Evolutionary conservation across 345 rosid species (phyloP).

Genomic region (Ceriops decandra): DNA sequence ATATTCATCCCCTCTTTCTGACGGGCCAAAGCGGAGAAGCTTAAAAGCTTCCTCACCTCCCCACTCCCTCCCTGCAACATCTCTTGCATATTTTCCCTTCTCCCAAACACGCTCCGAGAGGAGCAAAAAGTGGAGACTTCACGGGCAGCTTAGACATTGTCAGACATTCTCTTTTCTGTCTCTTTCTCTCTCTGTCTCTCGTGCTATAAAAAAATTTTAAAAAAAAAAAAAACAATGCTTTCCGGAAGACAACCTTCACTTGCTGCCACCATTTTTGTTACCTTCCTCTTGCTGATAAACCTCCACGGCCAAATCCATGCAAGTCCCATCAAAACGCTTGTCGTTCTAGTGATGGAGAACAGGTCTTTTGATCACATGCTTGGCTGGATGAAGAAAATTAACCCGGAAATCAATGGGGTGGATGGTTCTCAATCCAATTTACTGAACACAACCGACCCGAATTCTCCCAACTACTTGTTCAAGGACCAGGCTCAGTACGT

Average conservation of each 20-base stretch:
- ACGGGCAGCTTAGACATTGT: conserved; percentile 8
- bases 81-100: background rate
- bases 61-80: no score
- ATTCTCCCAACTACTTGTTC: conserved; percentile 40
- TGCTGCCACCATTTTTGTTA: background rate
- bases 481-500: conserved; percentile 57
- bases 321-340: conserved; percentile 61
- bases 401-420: conserved; percentile 81
- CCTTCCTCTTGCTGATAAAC: conserved; percentile 12
- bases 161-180: background rate
- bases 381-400: conserved; percentile 93
- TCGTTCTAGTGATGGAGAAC: conserved; percentile 87
- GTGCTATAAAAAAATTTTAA: no score
- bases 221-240: conserved; percentile 5
- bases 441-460: conserved; percentile 46
- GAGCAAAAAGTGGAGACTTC: background rate
- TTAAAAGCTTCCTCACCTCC: no score
- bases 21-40: no score
- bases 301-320: conserved; percentile 21
- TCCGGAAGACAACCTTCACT: conserved; percentile 4
- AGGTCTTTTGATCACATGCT: conserved; percentile 96
- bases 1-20: no score
- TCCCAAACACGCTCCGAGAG: background rate
- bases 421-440: conserved; percentile 64
- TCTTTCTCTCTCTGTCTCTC: background rate